A percentile compares a stretch with the other conserved stretches of the same genome.
phyloP scores from a whole-genome alignment of 1,284 basidiomycete species.

The Trametes hirsuta region DNA sequence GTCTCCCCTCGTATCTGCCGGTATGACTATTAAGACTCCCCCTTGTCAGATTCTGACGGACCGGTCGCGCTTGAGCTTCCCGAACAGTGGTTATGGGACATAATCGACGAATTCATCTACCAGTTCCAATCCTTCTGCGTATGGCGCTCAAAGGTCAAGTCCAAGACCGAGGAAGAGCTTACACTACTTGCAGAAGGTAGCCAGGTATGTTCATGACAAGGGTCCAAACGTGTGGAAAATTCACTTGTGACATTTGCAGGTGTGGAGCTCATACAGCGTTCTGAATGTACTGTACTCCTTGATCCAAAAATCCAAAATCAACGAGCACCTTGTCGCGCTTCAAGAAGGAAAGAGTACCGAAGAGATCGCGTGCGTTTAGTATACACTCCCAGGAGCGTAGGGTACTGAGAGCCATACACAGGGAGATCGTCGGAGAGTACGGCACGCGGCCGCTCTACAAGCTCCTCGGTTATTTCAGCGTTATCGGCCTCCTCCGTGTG shows the following conservation, averaged over 20 bases:
- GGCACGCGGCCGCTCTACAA: constrained; percentile 90
- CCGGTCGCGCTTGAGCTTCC: constrained; percentile 92
- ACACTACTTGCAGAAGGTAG: constrained; percentile 79
- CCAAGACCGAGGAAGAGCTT: constrained; percentile 91
- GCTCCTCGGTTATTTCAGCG: constrained; percentile 97
- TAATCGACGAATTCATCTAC: constrained; percentile 99
- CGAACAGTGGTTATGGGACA: constrained; percentile 99
- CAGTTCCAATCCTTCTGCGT: constrained; percentile 97
- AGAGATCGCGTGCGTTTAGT: constrained; percentile 74
- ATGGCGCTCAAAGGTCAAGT: constrained; percentile 85
- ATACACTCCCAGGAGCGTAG: not conserved
- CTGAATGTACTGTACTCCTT: constrained; percentile 97
- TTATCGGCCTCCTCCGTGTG: constrained; percentile 93
- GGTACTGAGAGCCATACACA: constrained; percentile 34
- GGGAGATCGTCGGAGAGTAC: constrained; percentile 90
- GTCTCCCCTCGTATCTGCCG: constrained; percentile 8
- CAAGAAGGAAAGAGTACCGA: constrained; percentile 81
- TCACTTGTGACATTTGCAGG: constrained; percentile 41
- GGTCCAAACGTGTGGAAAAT: not conserved
- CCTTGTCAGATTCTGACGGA: constrained; percentile 79
- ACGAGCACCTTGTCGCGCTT: constrained; percentile 88
- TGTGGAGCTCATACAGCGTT: constrained; percentile 98
- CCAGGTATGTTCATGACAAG: constrained; percentile 47
- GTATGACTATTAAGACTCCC: not conserved
- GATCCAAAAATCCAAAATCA: constrained; percentile 95